Evolutionary conservation across 78 protist genomes (phyloP).

Genomic region (Creolimax fragrantissima): DNA sequence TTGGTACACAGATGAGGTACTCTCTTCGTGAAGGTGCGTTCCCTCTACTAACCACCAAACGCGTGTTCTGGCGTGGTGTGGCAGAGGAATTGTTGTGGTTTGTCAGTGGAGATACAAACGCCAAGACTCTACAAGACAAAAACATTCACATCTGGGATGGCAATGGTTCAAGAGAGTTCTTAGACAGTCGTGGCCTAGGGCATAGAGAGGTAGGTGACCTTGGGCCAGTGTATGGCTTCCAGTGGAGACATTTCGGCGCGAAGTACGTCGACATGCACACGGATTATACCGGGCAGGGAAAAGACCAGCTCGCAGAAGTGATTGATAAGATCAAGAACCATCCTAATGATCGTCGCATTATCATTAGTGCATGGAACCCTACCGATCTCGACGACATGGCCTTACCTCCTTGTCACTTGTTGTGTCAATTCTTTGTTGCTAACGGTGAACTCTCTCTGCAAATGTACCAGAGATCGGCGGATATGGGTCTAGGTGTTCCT

Average conservation of each 20-base stretch:
- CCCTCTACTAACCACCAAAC: conserved; percentile 86
- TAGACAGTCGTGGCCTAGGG: conserved; percentile 57
- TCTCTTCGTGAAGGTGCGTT: conserved; percentile 39
- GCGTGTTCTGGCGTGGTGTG: conserved; percentile 80
- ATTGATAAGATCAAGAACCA: conserved; percentile 45
- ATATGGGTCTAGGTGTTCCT: conserved; percentile 85
- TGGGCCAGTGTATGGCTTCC: conserved; percentile 87
- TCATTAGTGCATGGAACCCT: conserved; percentile 87
- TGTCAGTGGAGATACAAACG: conserved; percentile 62
- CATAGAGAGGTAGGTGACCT: conserved; percentile 59
- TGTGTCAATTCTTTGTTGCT: conserved; percentile 63
- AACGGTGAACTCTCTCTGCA: conserved; percentile 58
- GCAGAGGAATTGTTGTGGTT: conserved; percentile 88
- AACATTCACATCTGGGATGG: conserved; percentile 84
- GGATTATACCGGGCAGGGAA: conserved; percentile 69
- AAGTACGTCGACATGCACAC: conserved; percentile 60
- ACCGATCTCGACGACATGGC: conserved; percentile 69
- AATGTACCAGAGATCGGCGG: conserved; percentile 59
- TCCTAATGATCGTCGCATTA: conserved; percentile 68
- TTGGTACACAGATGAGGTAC: conserved; percentile 64
- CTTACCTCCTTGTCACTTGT: conserved; percentile 87
- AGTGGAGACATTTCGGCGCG: conserved; percentile 94
- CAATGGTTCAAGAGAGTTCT: conserved; percentile 63
- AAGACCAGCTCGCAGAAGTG: conserved; percentile 59
- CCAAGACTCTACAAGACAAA: conserved; percentile 39